Conservation (phyloP, 371 early-diverging fungal genomes). For the Lichtheimia ornata region DNA sequence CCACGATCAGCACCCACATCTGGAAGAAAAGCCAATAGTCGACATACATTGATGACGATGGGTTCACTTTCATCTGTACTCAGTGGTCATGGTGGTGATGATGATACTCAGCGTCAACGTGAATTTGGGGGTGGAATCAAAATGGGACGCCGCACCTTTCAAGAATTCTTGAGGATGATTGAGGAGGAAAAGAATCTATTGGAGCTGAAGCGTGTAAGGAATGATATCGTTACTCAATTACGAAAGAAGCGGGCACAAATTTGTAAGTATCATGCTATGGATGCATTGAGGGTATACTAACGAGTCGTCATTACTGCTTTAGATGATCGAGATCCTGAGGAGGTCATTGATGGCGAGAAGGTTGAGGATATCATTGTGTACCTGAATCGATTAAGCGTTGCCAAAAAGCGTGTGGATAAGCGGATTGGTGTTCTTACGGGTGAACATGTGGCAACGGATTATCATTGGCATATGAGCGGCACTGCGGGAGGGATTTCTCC, state of each 20-base stretch:
- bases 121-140: slow-evolving; percentile 18
- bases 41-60: slow-evolving; percentile 15
- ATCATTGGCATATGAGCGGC: too few relatives aligned
- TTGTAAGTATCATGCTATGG: slow-evolving; percentile 25
- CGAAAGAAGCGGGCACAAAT: slow-evolving; percentile 65
- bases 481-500: slow-evolving; percentile 13
- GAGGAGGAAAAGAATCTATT: slow-evolving; percentile 67
- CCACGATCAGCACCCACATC: slow-evolving; percentile 7
- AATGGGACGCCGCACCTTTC: slow-evolving; percentile 60
- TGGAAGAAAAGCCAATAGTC: neutral
- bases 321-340: slow-evolving; percentile 67
- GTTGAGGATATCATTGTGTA: slow-evolving; percentile 77
- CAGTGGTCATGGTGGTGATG: slow-evolving; percentile 30
- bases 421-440: slow-evolving; percentile 65
- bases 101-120: slow-evolving; percentile 13
- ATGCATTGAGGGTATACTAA: neutral
- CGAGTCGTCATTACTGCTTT: slow-evolving; percentile 6
- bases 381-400: slow-evolving; percentile 72
- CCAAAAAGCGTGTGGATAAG: slow-evolving; percentile 75
- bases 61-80: slow-evolving; percentile 25
- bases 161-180: slow-evolving; percentile 76
- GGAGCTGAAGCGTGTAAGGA: slow-evolving; percentile 68
- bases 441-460: slow-evolving; percentile 44
- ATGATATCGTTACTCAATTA: slow-evolving; percentile 77
- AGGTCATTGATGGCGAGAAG: slow-evolving; percentile 79